Evolutionary conservation across 2,329 filamentous ascomycete genomes (phyloP), one percentile per base, ranked within the genome.

Genomic region (Calonectria fujianensis): DNA sequence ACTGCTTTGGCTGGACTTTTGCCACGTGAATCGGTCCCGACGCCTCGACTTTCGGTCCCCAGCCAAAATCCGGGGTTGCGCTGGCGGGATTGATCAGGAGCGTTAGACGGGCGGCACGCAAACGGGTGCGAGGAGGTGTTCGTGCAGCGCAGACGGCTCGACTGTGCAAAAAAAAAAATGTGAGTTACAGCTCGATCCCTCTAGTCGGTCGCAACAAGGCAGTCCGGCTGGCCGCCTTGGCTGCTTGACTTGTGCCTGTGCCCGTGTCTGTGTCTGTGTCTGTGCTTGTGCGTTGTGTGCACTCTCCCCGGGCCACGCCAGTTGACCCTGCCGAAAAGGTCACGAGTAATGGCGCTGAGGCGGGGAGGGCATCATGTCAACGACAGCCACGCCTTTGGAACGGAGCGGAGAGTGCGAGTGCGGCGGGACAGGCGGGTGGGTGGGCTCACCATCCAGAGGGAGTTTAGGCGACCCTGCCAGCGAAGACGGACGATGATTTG

Each of bases 391-490:
- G 71, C 45, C 41, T 69, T 64, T 68, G 74, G 63, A 70, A 63
- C 54, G 75, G 59, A 48, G 70, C 68, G 48, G 68, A 72, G 75
- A 69, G 48, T 63, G 63, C 27, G 69, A 70, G 71, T 48, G 69
- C 70, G 72, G 70, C 65, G 41, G 70, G 73, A 68, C 41, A 72
- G 70, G 75, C 41, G 69, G 65, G 70, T 68, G 72, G 74, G 77
- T 64, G 52, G 67, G 65, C 78, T 79, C 74, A 79, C 78, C 77
- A 78, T 79, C 72, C 69, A 77, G 68, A 74, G 66, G 73, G 59
- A 61, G 50, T 61, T 61, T 75, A 64, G 37, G 31, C 32, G 45
- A 50, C 61, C 35, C 29, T 51, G 57, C 45, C 20, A 48, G 65
- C 66, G 59, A 74, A 66, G 68, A 61, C 57, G 72, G 41, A 50